Evolutionary conservation across 2,329 filamentous ascomycete species (phyloP), one percentile per base, ranked within the genome.

Genomic region (Penicillium fuscoglaucum): DNA sequence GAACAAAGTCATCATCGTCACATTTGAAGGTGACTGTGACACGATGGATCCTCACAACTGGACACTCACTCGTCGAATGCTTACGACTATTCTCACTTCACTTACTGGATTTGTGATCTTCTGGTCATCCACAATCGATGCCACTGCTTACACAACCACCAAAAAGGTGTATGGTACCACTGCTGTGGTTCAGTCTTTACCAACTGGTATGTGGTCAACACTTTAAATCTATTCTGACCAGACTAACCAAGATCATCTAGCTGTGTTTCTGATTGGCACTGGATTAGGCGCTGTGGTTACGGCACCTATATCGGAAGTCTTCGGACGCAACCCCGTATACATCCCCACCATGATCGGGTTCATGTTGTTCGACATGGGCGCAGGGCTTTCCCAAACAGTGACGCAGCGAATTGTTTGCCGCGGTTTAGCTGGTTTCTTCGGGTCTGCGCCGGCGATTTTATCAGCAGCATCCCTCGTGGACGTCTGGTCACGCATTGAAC

Each of bases 301-400:
- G 6, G 81, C 77, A 3, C 81, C 80, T 2, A 67, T 80, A 35
- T 81, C 78, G 1, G 80, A 81, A 63, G 79, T 77, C 0, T 68
- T 77, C 17, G 79, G 80, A 3, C 73, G 79, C 24, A 83, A 80
- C 59, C 75, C 76, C 0, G 76, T 80, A 0, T 83, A 83, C 57
- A 75, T 83, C 78, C 81, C 1, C 67, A 81, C n/a, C 71, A 52
- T 52, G 13, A 31, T 57, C 13, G 40, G 78, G 17, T 83, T 79
- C 55, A 78, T 82, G 68, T 70, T 82, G 46, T 84, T 80, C 55
- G 73, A 82, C 41, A 75, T 82, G 66, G 81, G 77, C 0, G 75
- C 76, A 0, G 82, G 74, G 1, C 64, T 83, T n/a, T 68, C 80
- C 1, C 77, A 77, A 4, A 81, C 77, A 24, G 76, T 83, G 53